These are phyloP conservation scores for Ormosia emarginata DNA, from an alignment of 306 rosid species.

Conservation along the genomic window DNA sequence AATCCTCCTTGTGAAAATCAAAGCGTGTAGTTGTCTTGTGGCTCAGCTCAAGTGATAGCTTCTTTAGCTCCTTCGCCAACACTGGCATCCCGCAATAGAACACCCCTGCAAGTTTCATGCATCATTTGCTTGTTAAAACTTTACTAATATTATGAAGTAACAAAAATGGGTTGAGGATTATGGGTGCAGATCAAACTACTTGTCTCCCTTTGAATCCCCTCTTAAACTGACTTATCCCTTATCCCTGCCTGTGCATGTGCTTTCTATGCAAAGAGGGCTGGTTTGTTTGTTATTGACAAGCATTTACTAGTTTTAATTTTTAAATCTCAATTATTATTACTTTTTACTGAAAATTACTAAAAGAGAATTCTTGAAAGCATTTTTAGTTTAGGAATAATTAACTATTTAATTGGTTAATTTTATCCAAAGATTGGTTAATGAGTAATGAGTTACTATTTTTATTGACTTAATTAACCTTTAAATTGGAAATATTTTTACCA, in stretches of 20 bases:
- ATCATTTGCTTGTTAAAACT: conserved; percentile 14
- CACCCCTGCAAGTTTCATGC: conserved; percentile 66
- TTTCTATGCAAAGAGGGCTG: not conserved
- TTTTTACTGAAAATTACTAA: not conserved
- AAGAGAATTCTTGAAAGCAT: not conserved
- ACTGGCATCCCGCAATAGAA: conserved; percentile 97
- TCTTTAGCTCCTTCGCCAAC: conserved; percentile 80
- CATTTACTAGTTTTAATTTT: too few relatives aligned
- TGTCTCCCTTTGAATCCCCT: not conserved
- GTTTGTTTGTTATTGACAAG: not conserved
- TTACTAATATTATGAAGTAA: not conserved
- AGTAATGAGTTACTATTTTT: not conserved
- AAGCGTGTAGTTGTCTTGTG: conserved; percentile 84
- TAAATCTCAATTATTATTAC: not conserved
- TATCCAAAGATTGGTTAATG: not conserved
- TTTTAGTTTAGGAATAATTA: not conserved
- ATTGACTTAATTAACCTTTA: too few relatives aligned
- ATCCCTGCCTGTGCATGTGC: not conserved
- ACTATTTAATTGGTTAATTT: not conserved
- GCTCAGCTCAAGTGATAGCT: conserved; percentile 63
- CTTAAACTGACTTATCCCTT: not conserved
- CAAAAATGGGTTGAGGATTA: not conserved
- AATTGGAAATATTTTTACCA: too few relatives aligned
- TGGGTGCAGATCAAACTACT: not conserved
- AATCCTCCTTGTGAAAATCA: conserved; percentile 92